Evolutionary conservation across 345 rosid genomes (phyloP).

Genomic region (Acer yangbiense): DNA sequence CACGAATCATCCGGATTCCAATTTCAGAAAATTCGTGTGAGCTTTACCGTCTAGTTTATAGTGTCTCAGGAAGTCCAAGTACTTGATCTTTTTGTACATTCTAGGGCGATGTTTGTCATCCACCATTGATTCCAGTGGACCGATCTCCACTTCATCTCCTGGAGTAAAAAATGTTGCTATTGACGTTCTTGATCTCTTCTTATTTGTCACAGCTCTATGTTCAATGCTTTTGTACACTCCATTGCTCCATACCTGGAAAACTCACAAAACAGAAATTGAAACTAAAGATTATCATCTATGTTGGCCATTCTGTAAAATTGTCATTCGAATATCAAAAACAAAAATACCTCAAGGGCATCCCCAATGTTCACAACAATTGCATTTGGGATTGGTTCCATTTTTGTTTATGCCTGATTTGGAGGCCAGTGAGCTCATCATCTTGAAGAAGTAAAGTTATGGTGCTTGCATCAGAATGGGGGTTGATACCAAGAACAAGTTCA

Average conservation of each 20-base stretch:
- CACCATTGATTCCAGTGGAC: slow-evolving; percentile 21
- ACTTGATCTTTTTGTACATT: slow-evolving; percentile 14
- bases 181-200: slow-evolving; percentile 20
- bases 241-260: slow-evolving; percentile 27
- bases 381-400: slow-evolving; percentile 33
- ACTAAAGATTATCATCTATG: neutral
- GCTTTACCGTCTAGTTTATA: slow-evolving; percentile 23
- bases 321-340: too few species aligned
- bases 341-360: slow-evolving; percentile 24
- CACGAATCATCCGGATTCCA: neutral
- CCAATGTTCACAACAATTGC: slow-evolving; percentile 35
- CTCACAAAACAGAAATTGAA: neutral
- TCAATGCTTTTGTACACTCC: slow-evolving; percentile 36
- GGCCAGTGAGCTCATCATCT: slow-evolving; percentile 31
- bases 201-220: slow-evolving; percentile 31
- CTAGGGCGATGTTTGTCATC: neutral
- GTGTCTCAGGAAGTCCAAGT: slow-evolving; percentile 8
- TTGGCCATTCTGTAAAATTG: neutral
- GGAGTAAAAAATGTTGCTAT: slow-evolving; percentile 25
- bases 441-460: slow-evolving; percentile 32
- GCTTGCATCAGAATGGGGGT: slow-evolving; percentile 29
- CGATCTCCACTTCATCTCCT: slow-evolving; percentile 7
- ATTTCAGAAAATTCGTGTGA: slow-evolving; percentile 4
- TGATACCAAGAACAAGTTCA: slow-evolving; percentile 27
- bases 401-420: slow-evolving; percentile 28